Evolutionary conservation across 2,329 filamentous ascomycete genomes (phyloP), one percentile per base, ranked within the genome.

Genomic region (Alternaria sp.): DNA sequence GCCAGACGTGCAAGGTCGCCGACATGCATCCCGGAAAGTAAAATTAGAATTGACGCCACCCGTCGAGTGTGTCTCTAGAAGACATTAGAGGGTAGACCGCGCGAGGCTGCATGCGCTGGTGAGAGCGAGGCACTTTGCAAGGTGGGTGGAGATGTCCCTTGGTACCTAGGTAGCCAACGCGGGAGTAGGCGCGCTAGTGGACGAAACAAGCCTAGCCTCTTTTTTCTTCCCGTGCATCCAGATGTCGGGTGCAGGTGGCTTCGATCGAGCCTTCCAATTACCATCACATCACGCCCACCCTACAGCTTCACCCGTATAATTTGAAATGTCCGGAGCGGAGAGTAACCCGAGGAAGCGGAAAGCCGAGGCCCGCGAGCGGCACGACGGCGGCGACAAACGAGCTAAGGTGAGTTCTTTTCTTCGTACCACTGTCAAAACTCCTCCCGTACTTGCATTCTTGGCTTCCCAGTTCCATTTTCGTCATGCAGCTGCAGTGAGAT

Each of bases 341-440:
- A 7, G 65, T 45, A 52, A 56, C 5, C 59, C 70, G 52, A 75
- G 54, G 32, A 83, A 83, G 64, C 73, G 81, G 45, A 82, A 81
- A 63, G 78, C 79, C 19, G 75, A 70, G 47, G 51, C 68, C 26
- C 74, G 74, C 13, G 66, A 71, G 46, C 68, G 67, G 30, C 65
- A 69, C 25, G 71, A 69, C 26, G 67, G 62, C 54, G 67, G 66
- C 26, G 74, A 77, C 23, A 82, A 82, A 69, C 76, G 73, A 64
- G 66, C 72, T 10, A 82, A 79, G 73, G 81, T 82, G 61, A 68
- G 76, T 69, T 59, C 46, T 58, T 67, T 68, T 66, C 45, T 51
- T 57, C 45, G 57, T 72, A 57, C 57, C 61, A 69, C 59, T 15
- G 32, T 49, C 51, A 57, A 57, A 43, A 26, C n/a, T 45, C 36